These are phyloP conservation scores for Funneliformis caledonium DNA, from an alignment of 371 early-diverging fungal genomes.

Conservation along the genomic window DNA sequence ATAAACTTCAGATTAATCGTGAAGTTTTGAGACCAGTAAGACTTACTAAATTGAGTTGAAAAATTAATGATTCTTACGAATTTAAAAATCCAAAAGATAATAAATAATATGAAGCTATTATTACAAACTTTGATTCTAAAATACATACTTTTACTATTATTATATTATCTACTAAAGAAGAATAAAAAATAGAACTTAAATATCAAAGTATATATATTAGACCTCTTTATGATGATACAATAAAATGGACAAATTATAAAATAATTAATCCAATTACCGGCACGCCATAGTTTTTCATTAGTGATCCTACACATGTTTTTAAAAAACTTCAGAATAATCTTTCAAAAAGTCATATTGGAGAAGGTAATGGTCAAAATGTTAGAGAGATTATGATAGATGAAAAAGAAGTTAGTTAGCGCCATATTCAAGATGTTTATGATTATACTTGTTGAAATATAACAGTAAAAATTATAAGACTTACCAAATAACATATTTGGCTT, in stretches of 20 bases:
- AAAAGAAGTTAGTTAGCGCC: background rate
- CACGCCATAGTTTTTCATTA: background rate
- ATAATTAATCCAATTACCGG: background rate
- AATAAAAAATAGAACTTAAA: background rate
- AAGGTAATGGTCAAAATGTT: background rate
- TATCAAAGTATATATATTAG: background rate
- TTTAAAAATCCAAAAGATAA: background rate
- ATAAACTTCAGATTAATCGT: too few species aligned
- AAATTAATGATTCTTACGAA: background rate
- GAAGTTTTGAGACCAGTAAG: too few species aligned
- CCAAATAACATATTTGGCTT: background rate
- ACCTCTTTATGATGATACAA: background rate
- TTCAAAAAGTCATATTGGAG: conserved; percentile 6
- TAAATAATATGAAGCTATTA: background rate
- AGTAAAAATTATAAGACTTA: background rate
- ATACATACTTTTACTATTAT: background rate
- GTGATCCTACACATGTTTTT: conserved; percentile 2
- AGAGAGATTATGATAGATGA: conserved; percentile 7
- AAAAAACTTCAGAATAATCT: conserved; percentile 1
- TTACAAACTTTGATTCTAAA: background rate
- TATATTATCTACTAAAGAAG: background rate
- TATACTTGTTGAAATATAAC: background rate
- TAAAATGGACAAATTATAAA: background rate
- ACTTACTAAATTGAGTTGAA: too few species aligned
- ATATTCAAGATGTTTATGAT: background rate